These are phyloP conservation scores for Neofusicoccum parvum DNA, from an alignment of 2,329 filamentous ascomycete species.

Conservation along the genomic window DNA sequence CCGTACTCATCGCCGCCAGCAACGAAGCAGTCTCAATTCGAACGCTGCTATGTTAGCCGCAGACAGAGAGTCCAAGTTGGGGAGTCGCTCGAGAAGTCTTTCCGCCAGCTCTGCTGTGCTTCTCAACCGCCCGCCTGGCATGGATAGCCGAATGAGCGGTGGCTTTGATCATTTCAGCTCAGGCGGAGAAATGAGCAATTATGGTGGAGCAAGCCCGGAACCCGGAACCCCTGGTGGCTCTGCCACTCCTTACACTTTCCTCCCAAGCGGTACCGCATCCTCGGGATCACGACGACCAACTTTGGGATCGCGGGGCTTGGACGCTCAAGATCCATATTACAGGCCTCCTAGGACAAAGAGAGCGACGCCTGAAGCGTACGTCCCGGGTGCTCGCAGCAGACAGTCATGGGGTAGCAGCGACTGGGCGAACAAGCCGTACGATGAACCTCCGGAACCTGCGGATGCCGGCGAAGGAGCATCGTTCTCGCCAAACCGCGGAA, in stretches of 20 bases:
- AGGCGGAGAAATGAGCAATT: slow-evolving; percentile 53
- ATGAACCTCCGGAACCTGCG: slow-evolving; percentile 41
- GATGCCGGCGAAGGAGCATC: slow-evolving; percentile 38
- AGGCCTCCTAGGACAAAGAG: slow-evolving; percentile 74
- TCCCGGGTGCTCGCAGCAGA: slow-evolving; percentile 47
- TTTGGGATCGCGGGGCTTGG: slow-evolving; percentile 35
- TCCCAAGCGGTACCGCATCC: slow-evolving; percentile 57
- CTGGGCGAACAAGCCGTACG: slow-evolving; percentile 49
- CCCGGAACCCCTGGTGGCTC: slow-evolving; percentile 74
- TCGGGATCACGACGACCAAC: slow-evolving; percentile 45
- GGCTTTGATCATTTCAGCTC: slow-evolving; percentile 57
- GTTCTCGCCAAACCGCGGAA: slow-evolving; percentile 31
- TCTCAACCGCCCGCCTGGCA: slow-evolving; percentile 36
- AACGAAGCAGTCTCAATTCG: slow-evolving; percentile 79
- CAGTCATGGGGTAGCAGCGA: slow-evolving; percentile 51
- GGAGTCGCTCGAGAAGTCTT: slow-evolving; percentile 56
- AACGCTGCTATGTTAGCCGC: slow-evolving; percentile 77
- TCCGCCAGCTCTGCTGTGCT: slow-evolving; percentile 66
- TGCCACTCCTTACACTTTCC: slow-evolving; percentile 71
- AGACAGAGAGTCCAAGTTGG: slow-evolving; percentile 61
- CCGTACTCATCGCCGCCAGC: slow-evolving; percentile 63
- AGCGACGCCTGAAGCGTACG: slow-evolving; percentile 57
- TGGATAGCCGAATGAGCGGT: slow-evolving; percentile 40
- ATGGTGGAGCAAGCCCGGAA: slow-evolving; percentile 63
- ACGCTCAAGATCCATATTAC: slow-evolving; percentile 75